A percentile compares a stretch with the other conserved stretches of the same genome.
Conservation (phyloP, 78 protist species). For the Planoprotostelium fungivorum region DNA sequence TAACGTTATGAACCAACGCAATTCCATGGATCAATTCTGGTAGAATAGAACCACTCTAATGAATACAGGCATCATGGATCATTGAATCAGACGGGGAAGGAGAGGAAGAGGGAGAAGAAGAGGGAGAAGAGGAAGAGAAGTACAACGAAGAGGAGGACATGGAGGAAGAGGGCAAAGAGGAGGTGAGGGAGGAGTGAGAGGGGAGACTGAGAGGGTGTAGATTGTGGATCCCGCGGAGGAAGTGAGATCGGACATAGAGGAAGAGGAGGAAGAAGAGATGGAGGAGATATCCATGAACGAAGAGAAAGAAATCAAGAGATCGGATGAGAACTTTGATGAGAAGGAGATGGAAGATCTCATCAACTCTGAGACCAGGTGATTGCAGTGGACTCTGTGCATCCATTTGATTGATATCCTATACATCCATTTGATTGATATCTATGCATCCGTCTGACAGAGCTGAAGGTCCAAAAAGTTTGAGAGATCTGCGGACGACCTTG, state of each 20-base stretch:
- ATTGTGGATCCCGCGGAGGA: background rate
- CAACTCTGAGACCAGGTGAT: background rate
- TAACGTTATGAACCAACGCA: no score
- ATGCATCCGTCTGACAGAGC: background rate
- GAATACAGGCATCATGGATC: constrained; percentile 68
- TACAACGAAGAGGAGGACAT: background rate
- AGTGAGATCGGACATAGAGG: background rate
- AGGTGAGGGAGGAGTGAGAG: background rate
- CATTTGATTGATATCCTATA: background rate
- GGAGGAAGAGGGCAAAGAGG: constrained; percentile 13
- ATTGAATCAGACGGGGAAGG: constrained; percentile 56
- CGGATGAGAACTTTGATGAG: background rate
- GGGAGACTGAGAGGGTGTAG: background rate
- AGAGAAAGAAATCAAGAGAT: background rate
- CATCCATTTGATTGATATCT: background rate
- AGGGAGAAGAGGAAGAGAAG: constrained; percentile 14
- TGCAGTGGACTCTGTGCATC: no score
- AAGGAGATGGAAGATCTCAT: background rate
- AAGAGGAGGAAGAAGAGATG: background rate
- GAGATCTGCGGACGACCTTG: constrained; percentile 33
- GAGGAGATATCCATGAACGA: background rate
- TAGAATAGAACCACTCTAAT: background rate
- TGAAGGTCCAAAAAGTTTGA: background rate
- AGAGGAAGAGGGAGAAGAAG: constrained; percentile 43
- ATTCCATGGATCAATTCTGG: no score